Evolutionary conservation across 768 basidiomycete species (phyloP).

Genomic region (Mrakia frigida): DNA sequence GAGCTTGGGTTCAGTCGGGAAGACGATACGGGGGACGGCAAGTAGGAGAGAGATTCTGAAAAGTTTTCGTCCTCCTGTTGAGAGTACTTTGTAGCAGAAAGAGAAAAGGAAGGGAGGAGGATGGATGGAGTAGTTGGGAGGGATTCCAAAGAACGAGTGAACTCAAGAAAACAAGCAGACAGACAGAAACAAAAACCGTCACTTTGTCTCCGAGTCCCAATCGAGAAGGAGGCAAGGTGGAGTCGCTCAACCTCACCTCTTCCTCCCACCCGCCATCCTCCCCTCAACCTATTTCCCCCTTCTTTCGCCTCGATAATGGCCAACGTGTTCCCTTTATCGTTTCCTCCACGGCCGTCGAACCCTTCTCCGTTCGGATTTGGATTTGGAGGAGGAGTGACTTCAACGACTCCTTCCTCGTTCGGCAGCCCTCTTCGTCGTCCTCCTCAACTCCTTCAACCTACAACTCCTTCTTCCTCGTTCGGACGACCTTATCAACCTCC

Average conservation of each 20-base stretch:
- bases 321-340: conserved; percentile 17
- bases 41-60: too few species aligned
- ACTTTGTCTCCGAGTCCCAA: too few species aligned
- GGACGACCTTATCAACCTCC: conserved; percentile 1
- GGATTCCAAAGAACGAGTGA: too few species aligned
- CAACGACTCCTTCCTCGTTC: neutral
- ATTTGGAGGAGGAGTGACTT: conserved; percentile 3
- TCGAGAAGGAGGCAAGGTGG: too few species aligned
- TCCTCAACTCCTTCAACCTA: neutral
- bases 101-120: too few species aligned
- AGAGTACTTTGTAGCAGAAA: too few species aligned
- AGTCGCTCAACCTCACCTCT: neutral
- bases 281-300: neutral
- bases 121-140: too few species aligned
- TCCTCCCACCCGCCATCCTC: neutral
- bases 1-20: too few species aligned
- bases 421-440: conserved; percentile 19
- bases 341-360: conserved; percentile 10
- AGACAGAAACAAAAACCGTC: too few species aligned
- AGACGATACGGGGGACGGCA: too few species aligned
- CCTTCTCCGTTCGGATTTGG: conserved; percentile 21
- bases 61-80: too few species aligned
- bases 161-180: too few species aligned
- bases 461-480: neutral
- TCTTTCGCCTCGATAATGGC: neutral